Conservation (phyloP, 768 basidiomycete species). For the Lanmaoa pseudosensibilis region DNA sequence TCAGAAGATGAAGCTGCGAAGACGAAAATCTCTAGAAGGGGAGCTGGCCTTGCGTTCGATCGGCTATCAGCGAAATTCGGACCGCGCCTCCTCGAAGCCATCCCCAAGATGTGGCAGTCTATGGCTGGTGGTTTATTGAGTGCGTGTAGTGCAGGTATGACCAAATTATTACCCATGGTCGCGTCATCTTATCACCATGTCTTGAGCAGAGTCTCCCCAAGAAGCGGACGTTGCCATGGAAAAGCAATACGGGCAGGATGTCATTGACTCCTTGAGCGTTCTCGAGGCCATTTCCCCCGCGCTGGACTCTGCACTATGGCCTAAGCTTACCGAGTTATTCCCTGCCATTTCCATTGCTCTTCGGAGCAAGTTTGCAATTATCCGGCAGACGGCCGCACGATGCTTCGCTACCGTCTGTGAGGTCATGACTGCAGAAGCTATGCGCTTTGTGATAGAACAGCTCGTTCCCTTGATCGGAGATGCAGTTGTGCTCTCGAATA, state of each 20-base stretch:
- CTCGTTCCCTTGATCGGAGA: slow-evolving; percentile 84
- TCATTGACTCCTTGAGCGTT: slow-evolving; percentile 91
- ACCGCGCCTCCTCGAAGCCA: slow-evolving; percentile 60
- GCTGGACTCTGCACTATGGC: slow-evolving; percentile 68
- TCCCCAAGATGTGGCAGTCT: slow-evolving; percentile 96
- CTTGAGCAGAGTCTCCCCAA: slow-evolving; percentile 47
- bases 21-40: slow-evolving; percentile 75
- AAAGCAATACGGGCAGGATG: slow-evolving; percentile 78
- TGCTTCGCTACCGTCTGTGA: slow-evolving; percentile 88
- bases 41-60: slow-evolving; percentile 80
- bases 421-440: slow-evolving; percentile 80
- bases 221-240: slow-evolving; percentile 67
- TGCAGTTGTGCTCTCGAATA: slow-evolving; percentile 64
- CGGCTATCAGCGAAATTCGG: slow-evolving; percentile 80
- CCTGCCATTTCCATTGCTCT: slow-evolving; percentile 75
- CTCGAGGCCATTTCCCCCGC: slow-evolving; percentile 79
- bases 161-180: background rate
- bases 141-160: slow-evolving; percentile 65
- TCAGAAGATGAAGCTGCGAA: slow-evolving; percentile 56
- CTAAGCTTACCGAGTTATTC: slow-evolving; percentile 68
- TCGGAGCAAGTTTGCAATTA: slow-evolving; percentile 85
- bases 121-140: slow-evolving; percentile 78
- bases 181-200: background rate
- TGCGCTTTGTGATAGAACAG: slow-evolving; percentile 86
- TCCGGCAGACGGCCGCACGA: slow-evolving; percentile 83